Base-by-base conservation (phyloP, 768 basidiomycete genomes). In the Ephemerocybe angulata region DNA sequence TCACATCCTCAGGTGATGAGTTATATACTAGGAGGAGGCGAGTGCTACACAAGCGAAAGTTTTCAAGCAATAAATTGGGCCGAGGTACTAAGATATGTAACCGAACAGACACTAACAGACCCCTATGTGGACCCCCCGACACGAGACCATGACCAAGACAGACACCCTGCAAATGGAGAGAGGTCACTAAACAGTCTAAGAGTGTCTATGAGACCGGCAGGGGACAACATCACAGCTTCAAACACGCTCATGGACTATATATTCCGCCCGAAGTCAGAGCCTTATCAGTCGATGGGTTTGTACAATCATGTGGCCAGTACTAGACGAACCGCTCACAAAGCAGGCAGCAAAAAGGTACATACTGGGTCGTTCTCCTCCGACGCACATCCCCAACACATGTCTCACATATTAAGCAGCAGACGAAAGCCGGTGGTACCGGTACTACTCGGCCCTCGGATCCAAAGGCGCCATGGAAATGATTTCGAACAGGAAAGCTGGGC, bases 11-110 rank as follows among this genome's bases (percentile, higher is more conserved):
- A n/a, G n/a, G n/a, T n/a, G n/a, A n/a, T n/a, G n/a, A n/a, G n/a
- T n/a, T n/a, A n/a, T n/a, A n/a, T n/a, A n/a, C n/a, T n/a, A n/a
- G n/a, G n/a, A n/a, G n/a, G 62, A 67, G 68, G 67, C 21, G 42
- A 43, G 17, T 24, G 8, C 11, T 43, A 51, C 38, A 42, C 42
- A 8, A 43, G 19, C 17, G 28, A 41, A 6, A 47, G 58, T 47
- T 41, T 59, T 55, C 55, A 47, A 31, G 37, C 11, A 25, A 30
- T 57, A 12, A 19, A 48, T 21, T 43, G 42, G 42, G 42, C 11
- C 10, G 42, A 10, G 19, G 10, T 43, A 10, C 10, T 43, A 24
- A 10, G 42, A 24, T 43, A 43, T 21, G 22, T 24, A n/a, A n/a
- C n/a, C n/a, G n/a, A n/a, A n/a, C n/a, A n/a, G n/a, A n/a, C n/a